Conservation (phyloP, 495 filamentous ascomycete genomes). For the Entonaema liquescens region DNA sequence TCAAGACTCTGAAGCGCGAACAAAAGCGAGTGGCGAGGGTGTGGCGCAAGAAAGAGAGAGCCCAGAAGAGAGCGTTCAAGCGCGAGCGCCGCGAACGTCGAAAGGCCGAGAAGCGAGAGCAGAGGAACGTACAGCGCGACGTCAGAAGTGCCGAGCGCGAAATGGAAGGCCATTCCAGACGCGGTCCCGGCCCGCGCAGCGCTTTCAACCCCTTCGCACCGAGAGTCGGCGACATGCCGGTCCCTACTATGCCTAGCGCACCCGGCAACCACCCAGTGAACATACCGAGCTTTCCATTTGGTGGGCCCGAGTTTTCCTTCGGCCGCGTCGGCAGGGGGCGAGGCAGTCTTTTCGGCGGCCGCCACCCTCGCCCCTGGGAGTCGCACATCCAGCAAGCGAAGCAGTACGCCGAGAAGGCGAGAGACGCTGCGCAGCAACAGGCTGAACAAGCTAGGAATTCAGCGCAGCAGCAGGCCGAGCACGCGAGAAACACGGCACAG, state of each 20-base stretch:
- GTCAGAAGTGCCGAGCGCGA: conserved; percentile 40
- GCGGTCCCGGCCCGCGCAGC: neutral
- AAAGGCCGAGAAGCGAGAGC: conserved; percentile 47
- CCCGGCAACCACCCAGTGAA: neutral
- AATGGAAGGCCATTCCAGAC: conserved; percentile 7
- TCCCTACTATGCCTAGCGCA: neutral
- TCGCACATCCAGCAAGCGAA: conserved; percentile 7
- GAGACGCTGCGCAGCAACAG: neutral
- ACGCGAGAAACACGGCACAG: neutral
- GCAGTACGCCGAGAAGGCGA: neutral
- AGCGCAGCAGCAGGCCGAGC: neutral
- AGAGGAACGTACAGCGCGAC: conserved; percentile 37
- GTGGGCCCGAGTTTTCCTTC: conserved; percentile 1
- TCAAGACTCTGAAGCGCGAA: conserved; percentile 53
- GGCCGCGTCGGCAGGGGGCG: neutral
- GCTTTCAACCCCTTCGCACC: neutral
- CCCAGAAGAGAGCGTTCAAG: conserved; percentile 40
- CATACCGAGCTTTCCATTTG: neutral
- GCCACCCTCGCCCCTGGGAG: conserved; percentile 15
- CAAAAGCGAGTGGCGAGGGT: conserved; percentile 42
- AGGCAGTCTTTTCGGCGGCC: conserved; percentile 1
- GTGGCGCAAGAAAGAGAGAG: conserved; percentile 21
- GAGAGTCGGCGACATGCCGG: neutral
- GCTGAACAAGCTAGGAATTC: neutral
- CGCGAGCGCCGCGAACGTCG: conserved; percentile 40